Percentiles rank a stretch among this genome's conserved stretches.
phyloP scores from a whole-genome alignment of 2,329 filamentous ascomycete species.

The Cordyceps cateniannulata region DNA sequence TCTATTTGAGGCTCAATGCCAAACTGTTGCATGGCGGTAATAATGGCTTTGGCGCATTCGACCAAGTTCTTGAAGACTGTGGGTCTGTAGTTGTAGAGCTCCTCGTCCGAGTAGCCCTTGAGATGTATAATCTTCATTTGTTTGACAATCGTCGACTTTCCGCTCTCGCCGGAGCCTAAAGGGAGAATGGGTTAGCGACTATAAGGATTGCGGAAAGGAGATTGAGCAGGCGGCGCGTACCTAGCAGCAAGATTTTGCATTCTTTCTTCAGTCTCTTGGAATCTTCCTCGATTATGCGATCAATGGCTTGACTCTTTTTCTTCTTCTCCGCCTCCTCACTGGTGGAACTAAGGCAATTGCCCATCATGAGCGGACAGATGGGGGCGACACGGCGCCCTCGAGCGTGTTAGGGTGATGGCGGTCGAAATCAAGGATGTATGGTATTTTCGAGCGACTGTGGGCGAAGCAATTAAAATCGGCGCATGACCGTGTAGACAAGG shows the following conservation, averaged over 20 bases:
- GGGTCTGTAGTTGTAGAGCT: conserved; percentile 86
- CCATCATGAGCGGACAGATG: conserved; percentile 56
- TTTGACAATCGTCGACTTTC: conserved; percentile 98
- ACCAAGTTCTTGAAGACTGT: conserved; percentile 98
- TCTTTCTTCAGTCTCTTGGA: conserved; percentile 86
- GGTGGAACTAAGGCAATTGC: conserved; percentile 84
- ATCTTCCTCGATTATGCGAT: conserved; percentile 89
- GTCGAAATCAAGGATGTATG: neutral
- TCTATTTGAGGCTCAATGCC: conserved; percentile 70
- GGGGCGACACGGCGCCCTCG: conserved; percentile 5
- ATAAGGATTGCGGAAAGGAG: neutral
- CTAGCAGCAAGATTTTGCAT: conserved; percentile 96
- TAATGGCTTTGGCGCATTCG: conserved; percentile 91
- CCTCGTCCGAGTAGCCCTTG: conserved; percentile 92
- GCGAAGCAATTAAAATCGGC: neutral
- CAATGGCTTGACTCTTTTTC: conserved; percentile 94
- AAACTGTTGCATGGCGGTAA: conserved; percentile 88
- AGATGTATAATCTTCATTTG: conserved; percentile 99
- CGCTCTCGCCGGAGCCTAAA: conserved; percentile 91
- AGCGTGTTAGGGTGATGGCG: neutral
- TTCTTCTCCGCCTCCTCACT: conserved; percentile 86
- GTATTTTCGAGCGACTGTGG: neutral
- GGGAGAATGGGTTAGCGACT: conserved; percentile 15
- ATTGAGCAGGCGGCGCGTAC: conserved; percentile 44
- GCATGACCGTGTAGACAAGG: neutral